These are phyloP conservation scores for Hylodesmum podocarpum DNA, from an alignment of 306 rosid genomes.

Conservation along the genomic window DNA sequence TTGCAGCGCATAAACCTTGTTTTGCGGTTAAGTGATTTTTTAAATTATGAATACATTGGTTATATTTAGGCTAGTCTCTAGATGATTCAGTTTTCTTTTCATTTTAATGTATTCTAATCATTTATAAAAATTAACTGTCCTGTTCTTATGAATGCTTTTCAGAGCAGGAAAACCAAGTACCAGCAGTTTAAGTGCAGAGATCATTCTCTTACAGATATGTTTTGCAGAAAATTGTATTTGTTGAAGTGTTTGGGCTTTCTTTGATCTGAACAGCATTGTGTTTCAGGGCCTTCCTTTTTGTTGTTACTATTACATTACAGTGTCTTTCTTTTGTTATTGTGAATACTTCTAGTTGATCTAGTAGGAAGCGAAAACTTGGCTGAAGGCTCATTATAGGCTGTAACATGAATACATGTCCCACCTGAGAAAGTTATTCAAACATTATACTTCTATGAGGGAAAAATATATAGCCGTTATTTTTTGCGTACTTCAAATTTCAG, in stretches of 20 bases:
- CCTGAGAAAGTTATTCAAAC: neutral
- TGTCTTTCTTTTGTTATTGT: neutral
- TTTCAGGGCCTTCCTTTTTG: neutral
- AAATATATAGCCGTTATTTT: neutral
- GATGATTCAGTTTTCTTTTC: neutral
- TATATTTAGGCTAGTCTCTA: neutral
- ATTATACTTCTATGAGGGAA: neutral
- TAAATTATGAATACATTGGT: neutral
- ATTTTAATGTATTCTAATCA: neutral
- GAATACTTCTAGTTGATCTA: neutral
- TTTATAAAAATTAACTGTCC: neutral
- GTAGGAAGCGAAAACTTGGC: neutral
- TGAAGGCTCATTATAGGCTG: neutral
- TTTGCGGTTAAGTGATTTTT: neutral
- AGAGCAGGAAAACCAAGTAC: slow-evolving; percentile 12
- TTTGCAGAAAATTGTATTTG: neutral
- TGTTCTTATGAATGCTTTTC: neutral
- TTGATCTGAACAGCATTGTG: neutral
- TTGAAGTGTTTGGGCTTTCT: neutral
- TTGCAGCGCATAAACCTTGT: neutral
- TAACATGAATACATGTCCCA: neutral
- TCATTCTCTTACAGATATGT: neutral
- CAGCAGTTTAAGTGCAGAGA: slow-evolving; percentile 8
- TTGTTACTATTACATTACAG: neutral
- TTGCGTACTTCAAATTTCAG: neutral